Evolutionary conservation across 139 green algal genomes (phyloP), one percentile per base, ranked within the genome.

Genomic region (Chlamydomonas sp.): DNA sequence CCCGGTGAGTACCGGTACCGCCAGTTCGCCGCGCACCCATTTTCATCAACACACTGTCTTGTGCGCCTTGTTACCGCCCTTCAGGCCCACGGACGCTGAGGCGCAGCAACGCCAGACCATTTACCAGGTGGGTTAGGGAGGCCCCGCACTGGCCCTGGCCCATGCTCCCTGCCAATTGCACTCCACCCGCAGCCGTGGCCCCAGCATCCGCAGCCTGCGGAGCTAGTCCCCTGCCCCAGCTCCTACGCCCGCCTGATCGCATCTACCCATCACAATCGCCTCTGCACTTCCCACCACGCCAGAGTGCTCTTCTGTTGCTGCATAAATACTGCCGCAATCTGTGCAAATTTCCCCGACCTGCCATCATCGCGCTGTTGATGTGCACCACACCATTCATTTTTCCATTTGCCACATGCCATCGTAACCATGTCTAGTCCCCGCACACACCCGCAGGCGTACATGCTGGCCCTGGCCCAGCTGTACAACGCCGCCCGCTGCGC

Each of bases 381-480:
- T 5, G 1, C 5, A 75, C 69, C 69, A n/a, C n/a, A n/a, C n/a
- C n/a, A n/a, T n/a, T n/a, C n/a, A n/a, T n/a, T n/a, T n/a, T n/a
- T n/a, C n/a, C n/a, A n/a, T n/a, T n/a, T n/a, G n/a, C n/a, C n/a
- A n/a, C n/a, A n/a, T n/a, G n/a, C n/a, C n/a, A n/a, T n/a, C n/a
- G n/a, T n/a, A n/a, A n/a, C n/a, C 2, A 12, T 9, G 3, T 2
- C 59, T 66, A 2, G 4, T 14, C 17, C 59, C 77, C 77, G 2
- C 5, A 16, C 60, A 67, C 77, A 16, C 59, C 2, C 4, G 0
- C 74, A 88, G 84, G 57, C 61, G 63, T 88, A 77, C 74, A 77
- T 88, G 63, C 57, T 88, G 7, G 83, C 83, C n/a, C 83, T 87
- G 20, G 75, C 84, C 5, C 84, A 83, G n/a, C 75, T 88, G 15